A percentile compares a stretch with the other conserved stretches of the same genome.
Conservation (phyloP, 2,329 filamentous ascomycete genomes). For the Thielaviopsis euricoi region DNA sequence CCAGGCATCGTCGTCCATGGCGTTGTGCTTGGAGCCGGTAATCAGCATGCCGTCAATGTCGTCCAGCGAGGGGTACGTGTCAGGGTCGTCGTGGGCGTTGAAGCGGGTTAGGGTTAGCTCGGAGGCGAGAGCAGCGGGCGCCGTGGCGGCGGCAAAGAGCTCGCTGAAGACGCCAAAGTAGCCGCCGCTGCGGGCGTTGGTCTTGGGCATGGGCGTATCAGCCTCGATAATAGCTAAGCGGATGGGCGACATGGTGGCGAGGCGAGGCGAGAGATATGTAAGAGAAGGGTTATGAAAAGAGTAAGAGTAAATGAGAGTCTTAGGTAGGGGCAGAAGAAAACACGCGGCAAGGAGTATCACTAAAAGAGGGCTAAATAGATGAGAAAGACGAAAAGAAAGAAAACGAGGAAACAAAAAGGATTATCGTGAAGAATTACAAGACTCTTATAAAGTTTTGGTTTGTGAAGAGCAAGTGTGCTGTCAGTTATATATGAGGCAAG, state of each 20-base stretch:
- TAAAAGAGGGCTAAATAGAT: neutral
- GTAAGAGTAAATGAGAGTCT: neutral
- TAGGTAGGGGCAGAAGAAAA: neutral
- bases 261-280: too few species aligned
- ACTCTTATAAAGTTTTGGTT: too few species aligned
- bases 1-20: conserved; percentile 61
- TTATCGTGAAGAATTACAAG: too few species aligned
- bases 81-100: conserved; percentile 45
- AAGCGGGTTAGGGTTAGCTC: conserved; percentile 45
- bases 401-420: neutral
- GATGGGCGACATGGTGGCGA: conserved; percentile 28
- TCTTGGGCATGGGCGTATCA: conserved; percentile 55
- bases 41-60: conserved; percentile 70
- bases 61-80: conserved; percentile 55
- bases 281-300: neutral
- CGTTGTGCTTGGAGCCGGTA: conserved; percentile 58
- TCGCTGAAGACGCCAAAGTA: conserved; percentile 57
- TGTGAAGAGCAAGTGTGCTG: too few species aligned
- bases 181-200: conserved; percentile 46
- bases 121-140: conserved; percentile 24
- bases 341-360: neutral
- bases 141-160: conserved; percentile 37
- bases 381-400: neutral
- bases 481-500: too few species aligned
- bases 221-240: conserved; percentile 79